Base-by-base conservation (phyloP, 2,329 filamentous ascomycete species). In the Penicillium sp. region DNA sequence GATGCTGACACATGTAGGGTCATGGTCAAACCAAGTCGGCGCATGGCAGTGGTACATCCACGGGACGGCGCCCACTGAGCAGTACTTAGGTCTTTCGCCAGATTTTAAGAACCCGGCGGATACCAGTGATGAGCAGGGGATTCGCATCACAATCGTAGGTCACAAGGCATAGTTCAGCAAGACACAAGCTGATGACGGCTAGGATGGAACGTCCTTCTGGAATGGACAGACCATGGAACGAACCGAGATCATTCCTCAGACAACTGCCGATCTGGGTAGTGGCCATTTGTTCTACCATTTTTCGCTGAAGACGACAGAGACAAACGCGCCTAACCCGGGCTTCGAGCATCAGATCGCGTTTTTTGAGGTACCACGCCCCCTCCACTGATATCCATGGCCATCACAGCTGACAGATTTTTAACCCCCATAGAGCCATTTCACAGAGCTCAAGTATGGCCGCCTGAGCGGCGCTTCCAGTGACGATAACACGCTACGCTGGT, bases 11-110 rank as follows among this genome's bases (percentile, higher is more conserved):
- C 1, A 14, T 16, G 53, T n/a, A 76, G 74, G 85, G 85, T 84
- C 81, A 4, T 89, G 82, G 81, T 78, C 78, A n/a, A 87, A 84
- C 70, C 81, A 86, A 71, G 83, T 87, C 63, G 84, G 84, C 1
- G 81, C 84, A 0, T 90, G 88, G 73, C 87, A 90, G 71, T 90
- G 87, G 78, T 90, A 90, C 75, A 89, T 89, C 68, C 87, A 90
- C 74, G 88, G 87, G 34, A 74, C 76, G 5, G 80, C 78, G 8
- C 47, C 74, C 0, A 69, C 67, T 0, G 16, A 47, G 0, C 74
- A 81, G 63, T 89, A 89, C 71, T 79, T 89, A 61, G 84, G 83
- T 62, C 76, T 89, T 1, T 81, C 79, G 2, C 70, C 83, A 0
- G 70, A 73, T 54, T 85, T 78, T 78, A 87, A 86, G 75, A 89